Evolutionary conservation across 106 monocot genomes (phyloP).

Genomic region (Agapanthus africanus): DNA sequence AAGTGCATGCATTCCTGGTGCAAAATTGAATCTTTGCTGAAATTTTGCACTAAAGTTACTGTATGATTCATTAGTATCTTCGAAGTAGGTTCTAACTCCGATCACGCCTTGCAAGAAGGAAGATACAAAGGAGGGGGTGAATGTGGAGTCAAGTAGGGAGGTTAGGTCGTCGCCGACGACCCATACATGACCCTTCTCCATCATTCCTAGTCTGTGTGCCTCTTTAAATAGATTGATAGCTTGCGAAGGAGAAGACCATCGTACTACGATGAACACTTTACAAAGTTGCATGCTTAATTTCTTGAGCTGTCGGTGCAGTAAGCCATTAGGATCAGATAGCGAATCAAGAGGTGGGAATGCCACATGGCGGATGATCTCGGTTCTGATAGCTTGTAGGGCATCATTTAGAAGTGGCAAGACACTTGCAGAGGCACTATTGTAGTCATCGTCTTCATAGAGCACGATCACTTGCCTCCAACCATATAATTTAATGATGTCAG

Average conservation of each 20-base stretch:
- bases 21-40: neutral
- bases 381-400: neutral
- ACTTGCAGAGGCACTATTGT: conserved; percentile 1
- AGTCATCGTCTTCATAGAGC: conserved; percentile 16
- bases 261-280: conserved; percentile 8
- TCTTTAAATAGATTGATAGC: conserved; percentile 4
- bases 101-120: conserved; percentile 25
- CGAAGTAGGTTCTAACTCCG: conserved; percentile 1
- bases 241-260: conserved; percentile 7
- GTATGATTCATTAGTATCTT: neutral
- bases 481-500: conserved; percentile 13
- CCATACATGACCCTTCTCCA: conserved; percentile 19
- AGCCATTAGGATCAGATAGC: neutral
- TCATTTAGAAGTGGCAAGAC: neutral
- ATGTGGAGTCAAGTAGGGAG: conserved; percentile 19
- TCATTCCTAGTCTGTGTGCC: conserved; percentile 15
- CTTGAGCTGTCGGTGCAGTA: neutral
- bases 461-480: conserved; percentile 17
- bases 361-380: neutral
- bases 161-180: conserved; percentile 14
- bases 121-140: conserved; percentile 13
- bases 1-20: neutral
- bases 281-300: neutral
- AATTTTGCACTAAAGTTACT: neutral
- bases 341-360: neutral